These are phyloP conservation scores for Suillus plorans DNA, from an alignment of 768 basidiomycete genomes.

Conservation along the genomic window DNA sequence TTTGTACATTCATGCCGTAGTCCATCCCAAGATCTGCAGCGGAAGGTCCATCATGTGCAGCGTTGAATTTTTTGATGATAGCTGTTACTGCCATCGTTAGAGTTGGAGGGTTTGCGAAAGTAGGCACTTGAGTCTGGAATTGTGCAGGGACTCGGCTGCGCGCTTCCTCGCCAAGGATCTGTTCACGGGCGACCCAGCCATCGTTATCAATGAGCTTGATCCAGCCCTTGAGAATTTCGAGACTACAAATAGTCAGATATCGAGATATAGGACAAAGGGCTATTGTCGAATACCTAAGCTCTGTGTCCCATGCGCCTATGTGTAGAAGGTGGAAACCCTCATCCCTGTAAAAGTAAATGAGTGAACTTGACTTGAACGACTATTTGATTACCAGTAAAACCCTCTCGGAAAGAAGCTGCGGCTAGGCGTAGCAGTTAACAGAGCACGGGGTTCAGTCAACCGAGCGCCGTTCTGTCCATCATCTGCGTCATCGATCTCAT, in stretches of 20 bases:
- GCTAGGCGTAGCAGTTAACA: slow-evolving; percentile 93
- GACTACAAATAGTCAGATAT: slow-evolving; percentile 39
- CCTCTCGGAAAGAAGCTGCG: slow-evolving; percentile 97
- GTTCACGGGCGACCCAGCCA: slow-evolving; percentile 95
- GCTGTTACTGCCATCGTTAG: slow-evolving; percentile 91
- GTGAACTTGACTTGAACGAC: not conserved
- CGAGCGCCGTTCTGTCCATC: slow-evolving; percentile 51
- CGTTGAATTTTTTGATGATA: slow-evolving; percentile 75
- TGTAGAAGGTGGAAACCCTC: slow-evolving; percentile 95
- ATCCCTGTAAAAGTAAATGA: slow-evolving; percentile 56
- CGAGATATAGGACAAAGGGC: not conserved
- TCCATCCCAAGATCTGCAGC: slow-evolving; percentile 67
- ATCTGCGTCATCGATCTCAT: slow-evolving; percentile 42
- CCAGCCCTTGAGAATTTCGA: slow-evolving; percentile 91
- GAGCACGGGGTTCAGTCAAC: slow-evolving; percentile 69
- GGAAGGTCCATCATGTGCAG: slow-evolving; percentile 45
- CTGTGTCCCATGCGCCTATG: slow-evolving; percentile 92
- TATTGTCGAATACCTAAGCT: slow-evolving; percentile 54
- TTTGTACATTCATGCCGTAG: slow-evolving; percentile 51
- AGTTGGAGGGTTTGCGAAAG: slow-evolving; percentile 93
- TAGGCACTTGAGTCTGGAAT: slow-evolving; percentile 92
- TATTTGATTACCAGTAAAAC: slow-evolving; percentile 83
- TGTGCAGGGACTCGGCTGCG: slow-evolving; percentile 90
- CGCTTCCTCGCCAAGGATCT: slow-evolving; percentile 95
- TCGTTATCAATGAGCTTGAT: slow-evolving; percentile 87